These are phyloP conservation scores for Magnusiomyces ingens DNA, from an alignment of 1,139 yeast genomes.

Conservation along the genomic window DNA sequence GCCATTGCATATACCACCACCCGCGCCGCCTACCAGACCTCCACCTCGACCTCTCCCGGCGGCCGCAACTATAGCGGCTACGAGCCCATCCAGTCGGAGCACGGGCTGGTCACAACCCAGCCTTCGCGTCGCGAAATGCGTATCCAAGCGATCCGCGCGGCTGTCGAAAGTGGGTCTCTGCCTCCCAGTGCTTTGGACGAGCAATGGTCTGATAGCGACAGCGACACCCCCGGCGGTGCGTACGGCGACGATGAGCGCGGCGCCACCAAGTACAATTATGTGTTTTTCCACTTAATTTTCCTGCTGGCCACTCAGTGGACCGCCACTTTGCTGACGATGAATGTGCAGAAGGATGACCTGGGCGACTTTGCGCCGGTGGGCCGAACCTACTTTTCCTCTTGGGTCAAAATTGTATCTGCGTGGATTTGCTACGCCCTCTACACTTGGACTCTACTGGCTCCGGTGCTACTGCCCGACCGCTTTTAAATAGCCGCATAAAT, in stretches of 20 bases:
- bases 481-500: conserved; percentile 35
- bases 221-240: conserved; percentile 24
- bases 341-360: conserved; percentile 74
- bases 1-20: conserved; percentile 98
- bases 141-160: conserved; percentile 82
- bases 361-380: conserved; percentile 97
- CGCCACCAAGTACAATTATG: conserved; percentile 77
- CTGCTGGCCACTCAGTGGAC: conserved; percentile 96
- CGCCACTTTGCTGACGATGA: conserved; percentile 86
- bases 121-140: conserved; percentile 73
- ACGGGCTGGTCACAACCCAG: conserved; percentile 41
- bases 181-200: conserved; percentile 89
- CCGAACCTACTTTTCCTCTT: conserved; percentile 86
- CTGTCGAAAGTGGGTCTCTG: conserved; percentile 88
- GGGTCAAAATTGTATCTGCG: conserved; percentile 88
- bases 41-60: conserved; percentile 21
- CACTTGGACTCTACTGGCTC: conserved; percentile 89
- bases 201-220: conserved; percentile 40
- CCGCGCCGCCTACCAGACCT: conserved; percentile 73
- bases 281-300: conserved; percentile 84
- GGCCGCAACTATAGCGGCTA: conserved; percentile 27
- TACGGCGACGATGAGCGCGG: conserved; percentile 54
- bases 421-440: conserved; percentile 87
- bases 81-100: conserved; percentile 34
- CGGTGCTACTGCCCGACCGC: conserved; percentile 83